These are phyloP conservation scores for Crucihimalaya himalaica DNA, from an alignment of 345 rosid species.

Conservation along the genomic window DNA sequence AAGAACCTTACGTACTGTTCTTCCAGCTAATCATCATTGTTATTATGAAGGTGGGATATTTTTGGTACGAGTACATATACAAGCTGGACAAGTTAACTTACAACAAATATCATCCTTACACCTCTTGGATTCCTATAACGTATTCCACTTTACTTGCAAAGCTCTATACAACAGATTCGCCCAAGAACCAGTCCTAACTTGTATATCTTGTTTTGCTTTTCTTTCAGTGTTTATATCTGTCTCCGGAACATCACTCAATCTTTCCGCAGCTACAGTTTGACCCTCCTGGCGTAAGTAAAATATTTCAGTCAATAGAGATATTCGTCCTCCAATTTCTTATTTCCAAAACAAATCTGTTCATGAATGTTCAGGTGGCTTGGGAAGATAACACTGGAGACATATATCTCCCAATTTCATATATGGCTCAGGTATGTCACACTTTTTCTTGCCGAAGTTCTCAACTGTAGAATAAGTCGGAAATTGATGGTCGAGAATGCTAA, in stretches of 20 bases:
- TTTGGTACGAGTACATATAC: conserved; percentile 89
- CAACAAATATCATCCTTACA: conserved; percentile 97
- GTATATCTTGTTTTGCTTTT: conserved; percentile 4
- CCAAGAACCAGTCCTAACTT: conserved; percentile 7
- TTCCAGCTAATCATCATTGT: conserved; percentile 17
- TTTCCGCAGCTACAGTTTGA: conserved; percentile 84
- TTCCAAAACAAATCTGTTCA: conserved; percentile 3
- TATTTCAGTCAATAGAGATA: conserved; percentile 12
- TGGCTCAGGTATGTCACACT: conserved; percentile 80
- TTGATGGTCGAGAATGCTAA: conserved; percentile 14
- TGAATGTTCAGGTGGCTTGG: conserved; percentile 77
- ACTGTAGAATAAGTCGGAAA: not conserved
- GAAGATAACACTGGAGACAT: conserved; percentile 87
- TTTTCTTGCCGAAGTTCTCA: conserved; percentile 7
- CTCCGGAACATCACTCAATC: conserved; percentile 83
- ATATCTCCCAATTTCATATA: conserved; percentile 89
- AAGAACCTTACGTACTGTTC: conserved; percentile 14
- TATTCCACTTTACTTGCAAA: conserved; percentile 44
- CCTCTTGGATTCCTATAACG: conserved; percentile 99
- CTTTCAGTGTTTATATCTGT: conserved; percentile 82
- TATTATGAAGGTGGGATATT: conserved; percentile 61
- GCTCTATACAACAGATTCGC: conserved; percentile 1
- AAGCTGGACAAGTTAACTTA: conserved; percentile 89
- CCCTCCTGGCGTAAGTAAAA: conserved; percentile 86
- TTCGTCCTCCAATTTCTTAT: conserved; percentile 3